phyloP scores from a whole-genome alignment of 164 flowering plant genomes.

The Berberis thunbergii region DNA sequence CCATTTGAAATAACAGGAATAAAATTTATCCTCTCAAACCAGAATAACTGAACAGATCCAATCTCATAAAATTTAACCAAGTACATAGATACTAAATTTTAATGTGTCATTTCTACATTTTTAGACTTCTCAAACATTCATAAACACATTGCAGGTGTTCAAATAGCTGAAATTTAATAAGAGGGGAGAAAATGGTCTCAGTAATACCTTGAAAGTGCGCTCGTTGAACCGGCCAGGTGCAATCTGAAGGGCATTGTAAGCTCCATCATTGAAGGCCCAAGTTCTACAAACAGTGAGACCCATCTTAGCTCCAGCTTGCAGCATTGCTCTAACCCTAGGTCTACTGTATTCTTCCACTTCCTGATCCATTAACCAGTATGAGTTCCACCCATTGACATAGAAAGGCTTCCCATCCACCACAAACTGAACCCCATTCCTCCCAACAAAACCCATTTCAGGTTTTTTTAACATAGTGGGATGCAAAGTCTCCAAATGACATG shows the following conservation, averaged over 20 bases:
- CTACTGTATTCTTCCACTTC: constrained; percentile 52
- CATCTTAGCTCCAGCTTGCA: constrained; percentile 74
- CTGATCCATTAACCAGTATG: constrained; percentile 92
- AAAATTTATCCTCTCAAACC: no score
- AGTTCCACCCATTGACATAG: constrained; percentile 91
- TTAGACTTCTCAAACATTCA: not conserved
- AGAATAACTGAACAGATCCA: no score
- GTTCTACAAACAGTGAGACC: constrained; percentile 95
- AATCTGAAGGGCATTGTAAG: constrained; percentile 78
- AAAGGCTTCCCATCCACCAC: constrained; percentile 58
- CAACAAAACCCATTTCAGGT: constrained; percentile 47
- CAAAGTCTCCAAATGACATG: constrained; percentile 54
- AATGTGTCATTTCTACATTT: no score
- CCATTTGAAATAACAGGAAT: no score
- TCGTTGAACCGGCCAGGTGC: constrained; percentile 74
- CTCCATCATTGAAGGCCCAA: constrained; percentile 98
- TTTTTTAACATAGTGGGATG: constrained; percentile 12
- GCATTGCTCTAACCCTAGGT: constrained; percentile 55
- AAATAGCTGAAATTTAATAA: not conserved
- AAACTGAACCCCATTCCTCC: constrained; percentile 68
- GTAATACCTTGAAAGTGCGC: constrained; percentile 57
- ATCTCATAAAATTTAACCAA: no score
- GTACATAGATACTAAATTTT: no score
- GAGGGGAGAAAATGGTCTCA: not conserved
- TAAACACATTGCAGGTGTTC: not conserved